phyloP scores from a whole-genome alignment of 1,284 basidiomycete species.

The Cryptococcus hybrid region DNA sequence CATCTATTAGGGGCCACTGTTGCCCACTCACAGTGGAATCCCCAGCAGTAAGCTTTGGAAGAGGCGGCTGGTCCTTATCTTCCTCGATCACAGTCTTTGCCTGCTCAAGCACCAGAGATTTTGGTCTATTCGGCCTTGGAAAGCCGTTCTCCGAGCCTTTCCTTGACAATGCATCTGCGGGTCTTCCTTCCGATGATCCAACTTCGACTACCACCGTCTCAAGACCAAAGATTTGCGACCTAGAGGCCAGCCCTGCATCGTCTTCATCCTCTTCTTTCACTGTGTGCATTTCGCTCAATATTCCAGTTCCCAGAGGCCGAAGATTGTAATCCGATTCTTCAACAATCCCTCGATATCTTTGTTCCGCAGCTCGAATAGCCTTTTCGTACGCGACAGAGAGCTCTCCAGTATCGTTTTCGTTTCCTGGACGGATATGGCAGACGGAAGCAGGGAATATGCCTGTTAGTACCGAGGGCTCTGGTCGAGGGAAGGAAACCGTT shows the following conservation, averaged over 20 bases:
- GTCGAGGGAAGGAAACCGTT: constrained; percentile 27
- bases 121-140: constrained; percentile 25
- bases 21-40: constrained; percentile 83
- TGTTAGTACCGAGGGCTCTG: constrained; percentile 77
- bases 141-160: constrained; percentile 1
- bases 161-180: neutral
- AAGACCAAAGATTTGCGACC: neutral
- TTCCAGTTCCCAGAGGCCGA: neutral
- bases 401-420: constrained; percentile 83
- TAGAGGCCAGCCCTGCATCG: constrained; percentile 31
- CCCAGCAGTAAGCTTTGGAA: constrained; percentile 87
- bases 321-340: neutral
- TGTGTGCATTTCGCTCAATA: constrained; percentile 56
- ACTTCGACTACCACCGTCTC: constrained; percentile 11
- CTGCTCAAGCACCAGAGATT: constrained; percentile 28
- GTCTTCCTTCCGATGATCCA: neutral
- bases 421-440: constrained; percentile 82
- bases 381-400: constrained; percentile 59
- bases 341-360: constrained; percentile 8
- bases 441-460: constrained; percentile 94
- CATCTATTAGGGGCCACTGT: constrained; percentile 88
- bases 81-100: constrained; percentile 12
- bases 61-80: constrained; percentile 76
- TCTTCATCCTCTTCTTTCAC: constrained; percentile 75
- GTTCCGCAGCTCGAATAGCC: constrained; percentile 29